Evolutionary conservation across 2,329 filamentous ascomycete genomes (phyloP), one percentile per base, ranked within the genome.

Genomic region (Diaporthe vexans): DNA sequence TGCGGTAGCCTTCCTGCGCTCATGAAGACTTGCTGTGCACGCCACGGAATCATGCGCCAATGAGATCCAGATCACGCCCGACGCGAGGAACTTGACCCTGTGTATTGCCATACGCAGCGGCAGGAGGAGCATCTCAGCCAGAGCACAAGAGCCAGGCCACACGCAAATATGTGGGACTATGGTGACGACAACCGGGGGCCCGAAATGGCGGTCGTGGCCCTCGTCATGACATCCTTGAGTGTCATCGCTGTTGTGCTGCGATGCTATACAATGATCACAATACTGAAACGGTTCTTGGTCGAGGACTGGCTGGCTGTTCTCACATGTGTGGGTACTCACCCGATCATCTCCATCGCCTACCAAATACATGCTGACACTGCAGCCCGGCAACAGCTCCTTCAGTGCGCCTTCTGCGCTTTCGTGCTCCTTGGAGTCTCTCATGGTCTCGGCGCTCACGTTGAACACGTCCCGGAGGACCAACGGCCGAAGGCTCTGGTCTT

Each of bases 301-400:
- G 74, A 75, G 52, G 74, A 75, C 74, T 75, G 72, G 72, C 68
- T 75, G 40, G 74, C 74, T 19, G 72, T 75, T 9, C 26, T 74
- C 59, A 75, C 74, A 3, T 75, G 74, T 46, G 74, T 75, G 65
- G 61, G 74, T 65, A 37, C 26, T 43, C 57, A 48, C 26, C 43
- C 19, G 17, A 11, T 13, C 1, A 19, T 19, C 19, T 9, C 4
- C 2, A 13, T 37, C 35, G 48, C 7, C 33, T 6, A 3, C 24
- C 7, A 46, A 33, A 54, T 52, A 5, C 17, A 19, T 54, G 19
- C 72, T 75, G 29, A 74, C 54, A 29, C 24, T 21, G 24, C 21
- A 15, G 24, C 19, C 11, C 26, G 51, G 58, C 4, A 21, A 56
- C 40, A 75, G 74, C 43, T 71, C 48, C 59, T 75, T 19, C 72